phyloP scores from a whole-genome alignment of 371 early-diverging fungal genomes.

The Dinochytrium kinnereticum region DNA sequence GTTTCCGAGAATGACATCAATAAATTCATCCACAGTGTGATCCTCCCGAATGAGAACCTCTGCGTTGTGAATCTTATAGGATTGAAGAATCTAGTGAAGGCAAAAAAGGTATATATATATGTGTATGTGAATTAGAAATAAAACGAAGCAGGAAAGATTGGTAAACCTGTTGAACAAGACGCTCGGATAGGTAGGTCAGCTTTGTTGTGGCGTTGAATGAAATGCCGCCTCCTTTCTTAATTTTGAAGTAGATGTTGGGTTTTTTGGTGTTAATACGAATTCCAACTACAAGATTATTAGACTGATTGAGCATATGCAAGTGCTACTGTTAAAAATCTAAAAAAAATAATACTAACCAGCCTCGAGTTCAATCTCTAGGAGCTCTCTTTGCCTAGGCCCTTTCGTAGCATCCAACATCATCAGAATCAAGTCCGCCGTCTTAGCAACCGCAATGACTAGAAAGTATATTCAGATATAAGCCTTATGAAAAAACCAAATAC shows the following conservation, averaged over 20 bases:
- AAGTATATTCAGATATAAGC: background rate
- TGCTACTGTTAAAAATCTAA: background rate
- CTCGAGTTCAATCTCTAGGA: constrained; percentile 98
- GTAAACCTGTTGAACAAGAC: constrained; percentile 77
- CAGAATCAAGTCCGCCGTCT: constrained; percentile 93
- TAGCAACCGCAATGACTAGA: constrained; percentile 83
- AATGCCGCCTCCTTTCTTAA: constrained; percentile 98
- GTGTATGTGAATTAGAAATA: no score
- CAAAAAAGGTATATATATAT: no score
- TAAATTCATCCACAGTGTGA: constrained; percentile 97
- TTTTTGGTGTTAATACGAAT: constrained; percentile 91
- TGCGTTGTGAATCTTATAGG: constrained; percentile 97
- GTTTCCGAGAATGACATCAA: constrained; percentile 98
- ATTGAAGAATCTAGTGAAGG: constrained; percentile 81
- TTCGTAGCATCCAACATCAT: constrained; percentile 92
- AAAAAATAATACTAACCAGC: constrained; percentile 49
- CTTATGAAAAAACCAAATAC: constrained; percentile 64
- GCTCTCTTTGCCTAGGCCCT: constrained; percentile 71
- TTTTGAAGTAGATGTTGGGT: constrained; percentile 97
- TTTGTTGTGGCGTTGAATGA: constrained; percentile 92
- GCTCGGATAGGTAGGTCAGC: constrained; percentile 87
- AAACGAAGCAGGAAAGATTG: background rate
- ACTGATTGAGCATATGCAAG: background rate
- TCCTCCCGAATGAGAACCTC: constrained; percentile 98
- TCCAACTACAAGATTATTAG: constrained; percentile 69